Percentiles rank a stretch among this genome's conserved stretches.
These are phyloP conservation scores for Wickerhamiella pararugosa DNA, from an alignment of 1,139 yeast species.

Conservation along the genomic window DNA sequence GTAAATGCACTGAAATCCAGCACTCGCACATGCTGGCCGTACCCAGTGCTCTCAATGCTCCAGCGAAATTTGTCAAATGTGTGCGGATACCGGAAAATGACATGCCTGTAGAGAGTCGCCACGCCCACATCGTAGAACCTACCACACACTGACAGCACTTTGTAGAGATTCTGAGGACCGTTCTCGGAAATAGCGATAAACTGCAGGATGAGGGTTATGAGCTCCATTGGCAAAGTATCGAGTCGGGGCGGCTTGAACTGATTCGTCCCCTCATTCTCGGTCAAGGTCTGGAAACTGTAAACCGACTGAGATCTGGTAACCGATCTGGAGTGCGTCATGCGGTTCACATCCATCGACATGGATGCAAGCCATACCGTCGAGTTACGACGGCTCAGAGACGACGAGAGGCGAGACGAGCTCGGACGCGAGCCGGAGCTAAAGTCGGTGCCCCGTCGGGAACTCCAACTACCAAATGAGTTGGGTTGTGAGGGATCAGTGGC, in stretches of 20 bases:
- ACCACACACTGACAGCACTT: slow-evolving; percentile 21
- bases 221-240: slow-evolving; percentile 22
- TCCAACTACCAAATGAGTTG: too few species aligned
- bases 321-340: slow-evolving; percentile 4
- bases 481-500: too few species aligned
- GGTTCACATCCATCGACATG: slow-evolving; percentile 9
- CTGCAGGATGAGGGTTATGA: slow-evolving; percentile 21
- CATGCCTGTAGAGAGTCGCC: slow-evolving; percentile 44
- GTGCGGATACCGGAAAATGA: slow-evolving; percentile 66
- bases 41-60: slow-evolving; percentile 36
- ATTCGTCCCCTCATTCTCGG: slow-evolving; percentile 1
- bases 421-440: too few species aligned
- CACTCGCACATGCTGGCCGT: slow-evolving; percentile 58
- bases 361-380: slow-evolving; percentile 13
- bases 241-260: slow-evolving; percentile 8
- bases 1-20: slow-evolving; percentile 84
- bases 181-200: slow-evolving; percentile 18
- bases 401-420: neutral
- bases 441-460: too few species aligned
- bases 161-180: slow-evolving; percentile 12
- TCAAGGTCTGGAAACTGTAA: neutral
- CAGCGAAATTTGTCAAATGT: slow-evolving; percentile 58
- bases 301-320: neutral
- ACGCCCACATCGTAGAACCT: slow-evolving; percentile 25
- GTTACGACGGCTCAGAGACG: slow-evolving; percentile 9